Percentiles rank a stretch among this genome's conserved stretches.
These are phyloP conservation scores for Aquanectria penicillioides DNA, from an alignment of 2,329 filamentous ascomycete genomes.

Conservation along the genomic window DNA sequence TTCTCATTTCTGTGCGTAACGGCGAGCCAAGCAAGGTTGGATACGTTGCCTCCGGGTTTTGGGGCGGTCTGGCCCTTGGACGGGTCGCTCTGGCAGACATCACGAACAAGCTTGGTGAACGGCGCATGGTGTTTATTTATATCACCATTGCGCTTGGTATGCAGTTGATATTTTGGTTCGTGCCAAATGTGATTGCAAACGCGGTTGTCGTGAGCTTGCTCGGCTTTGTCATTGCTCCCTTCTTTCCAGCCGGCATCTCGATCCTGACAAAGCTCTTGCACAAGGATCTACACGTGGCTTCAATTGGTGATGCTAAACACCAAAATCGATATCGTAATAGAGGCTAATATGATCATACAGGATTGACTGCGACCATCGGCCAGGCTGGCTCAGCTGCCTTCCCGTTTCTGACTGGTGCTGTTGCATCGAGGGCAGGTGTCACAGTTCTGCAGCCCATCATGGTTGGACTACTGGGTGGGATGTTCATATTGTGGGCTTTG, in stretches of 20 bases:
- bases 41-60: constrained; percentile 8
- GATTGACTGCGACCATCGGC: neutral
- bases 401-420: neutral
- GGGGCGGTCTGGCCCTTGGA: neutral
- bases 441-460: neutral
- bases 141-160: neutral
- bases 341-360: neutral
- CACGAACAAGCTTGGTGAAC: constrained; percentile 5
- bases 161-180: constrained; percentile 11
- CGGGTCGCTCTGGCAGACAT: constrained; percentile 8
- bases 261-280: neutral
- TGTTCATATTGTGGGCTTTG: neutral
- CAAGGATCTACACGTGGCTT: neutral
- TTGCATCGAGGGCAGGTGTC: neutral
- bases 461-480: neutral
- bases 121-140: constrained; percentile 7
- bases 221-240: constrained; percentile 2
- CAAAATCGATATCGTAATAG: neutral
- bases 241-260: constrained; percentile 2
- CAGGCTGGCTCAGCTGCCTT: neutral
- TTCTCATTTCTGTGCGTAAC: constrained; percentile 7
- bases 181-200: neutral
- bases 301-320: neutral
- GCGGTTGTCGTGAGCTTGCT: constrained; percentile 2
- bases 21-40: neutral